Conservation (phyloP, 345 rosid genomes). For the Viola odorata region DNA sequence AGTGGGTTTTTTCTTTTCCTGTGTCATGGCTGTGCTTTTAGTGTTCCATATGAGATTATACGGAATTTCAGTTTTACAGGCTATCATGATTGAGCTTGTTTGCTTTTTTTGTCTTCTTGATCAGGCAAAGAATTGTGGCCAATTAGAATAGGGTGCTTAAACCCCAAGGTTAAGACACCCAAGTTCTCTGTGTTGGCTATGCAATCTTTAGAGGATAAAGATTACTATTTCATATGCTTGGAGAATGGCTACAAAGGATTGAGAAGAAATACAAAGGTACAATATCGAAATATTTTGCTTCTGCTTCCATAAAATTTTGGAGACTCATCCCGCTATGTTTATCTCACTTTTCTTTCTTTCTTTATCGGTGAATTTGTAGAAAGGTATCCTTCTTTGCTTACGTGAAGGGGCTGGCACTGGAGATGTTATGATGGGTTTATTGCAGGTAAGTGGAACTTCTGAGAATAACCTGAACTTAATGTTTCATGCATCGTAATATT, state of each 20-base stretch:
- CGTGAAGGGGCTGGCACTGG: slow-evolving; percentile 52
- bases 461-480: neutral
- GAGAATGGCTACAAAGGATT: slow-evolving; percentile 31
- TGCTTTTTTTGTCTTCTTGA: neutral
- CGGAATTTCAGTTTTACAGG: neutral
- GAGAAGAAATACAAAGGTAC: slow-evolving; percentile 29
- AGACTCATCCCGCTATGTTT: neutral
- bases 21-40: slow-evolving; percentile 1
- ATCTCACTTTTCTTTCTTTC: slow-evolving; percentile 1
- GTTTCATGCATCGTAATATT: slow-evolving; percentile 4
- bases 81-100: too few relatives aligned
- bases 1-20: slow-evolving; percentile 26
- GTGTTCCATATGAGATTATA: neutral
- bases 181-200: slow-evolving; percentile 39
- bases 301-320: neutral
- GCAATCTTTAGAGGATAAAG: slow-evolving; percentile 35
- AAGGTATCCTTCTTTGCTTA: slow-evolving; percentile 42
- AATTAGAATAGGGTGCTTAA: slow-evolving; percentile 52
- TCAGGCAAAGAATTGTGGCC: slow-evolving; percentile 47
- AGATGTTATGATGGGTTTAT: slow-evolving; percentile 42
- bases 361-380: slow-evolving; percentile 26
- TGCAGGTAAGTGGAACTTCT: slow-evolving; percentile 39
- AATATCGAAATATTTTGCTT: neutral
- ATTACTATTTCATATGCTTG: slow-evolving; percentile 47
- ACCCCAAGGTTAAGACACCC: slow-evolving; percentile 31